Evolutionary conservation across 805 yeast species (phyloP).

Genomic region (Wickerhamomyces tratensis): DNA sequence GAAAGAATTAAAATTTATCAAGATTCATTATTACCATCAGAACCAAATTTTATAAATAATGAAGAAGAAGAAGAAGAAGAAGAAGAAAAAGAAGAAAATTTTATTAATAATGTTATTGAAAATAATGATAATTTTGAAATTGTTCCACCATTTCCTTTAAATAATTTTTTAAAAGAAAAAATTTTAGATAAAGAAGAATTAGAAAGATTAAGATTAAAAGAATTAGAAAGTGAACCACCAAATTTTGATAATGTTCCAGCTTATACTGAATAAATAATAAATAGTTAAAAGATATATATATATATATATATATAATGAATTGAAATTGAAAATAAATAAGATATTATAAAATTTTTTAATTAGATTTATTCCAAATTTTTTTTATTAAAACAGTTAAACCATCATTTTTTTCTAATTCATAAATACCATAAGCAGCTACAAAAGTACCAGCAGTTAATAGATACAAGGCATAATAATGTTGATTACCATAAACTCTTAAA

Average conservation of each 20-base stretch:
- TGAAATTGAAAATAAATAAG: no score
- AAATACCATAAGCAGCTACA: constrained; percentile 69
- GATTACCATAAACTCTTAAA: constrained; percentile 68
- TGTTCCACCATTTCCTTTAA: no score
- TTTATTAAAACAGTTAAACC: constrained; percentile 64
- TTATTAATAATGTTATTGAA: background rate
- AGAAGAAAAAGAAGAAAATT: no score
- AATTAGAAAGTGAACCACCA: constrained; percentile 34
- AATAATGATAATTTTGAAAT: background rate
- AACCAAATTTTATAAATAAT: constrained; percentile 19
- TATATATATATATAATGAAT: no score
- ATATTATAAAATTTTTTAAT: no score
- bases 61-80: no score
- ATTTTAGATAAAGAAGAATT: constrained; percentile 32
- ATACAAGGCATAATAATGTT: constrained; percentile 60
- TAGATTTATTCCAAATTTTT: constrained; percentile 52
- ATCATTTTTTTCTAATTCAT: constrained; percentile 65
- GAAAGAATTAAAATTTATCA: constrained; percentile 45
- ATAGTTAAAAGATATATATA: no score
- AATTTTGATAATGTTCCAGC: constrained; percentile 19
- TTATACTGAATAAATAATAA: constrained; percentile 2
- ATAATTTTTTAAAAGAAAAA: no score
- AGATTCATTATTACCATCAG: constrained; percentile 55
- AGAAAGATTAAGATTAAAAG: constrained; percentile 26
- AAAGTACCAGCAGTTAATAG: constrained; percentile 65